Conservation (phyloP, 2,329 filamentous ascomycete genomes). For the Fusarium veterinarium region DNA sequence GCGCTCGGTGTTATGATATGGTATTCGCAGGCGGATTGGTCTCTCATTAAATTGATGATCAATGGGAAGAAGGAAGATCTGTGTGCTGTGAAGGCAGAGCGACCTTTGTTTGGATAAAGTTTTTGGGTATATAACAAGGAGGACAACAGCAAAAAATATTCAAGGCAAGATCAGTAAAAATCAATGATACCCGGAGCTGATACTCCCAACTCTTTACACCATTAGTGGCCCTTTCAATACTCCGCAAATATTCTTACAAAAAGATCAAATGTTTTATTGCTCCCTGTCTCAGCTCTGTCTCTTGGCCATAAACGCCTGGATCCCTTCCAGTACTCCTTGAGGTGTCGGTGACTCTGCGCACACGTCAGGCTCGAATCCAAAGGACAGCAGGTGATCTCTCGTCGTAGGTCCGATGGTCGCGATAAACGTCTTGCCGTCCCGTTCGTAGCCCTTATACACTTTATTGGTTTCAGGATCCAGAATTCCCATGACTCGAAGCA, state of each 20-base stretch:
- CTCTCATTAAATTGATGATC: slow-evolving; percentile 16
- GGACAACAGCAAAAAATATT: slow-evolving; percentile 7
- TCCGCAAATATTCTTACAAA: not conserved
- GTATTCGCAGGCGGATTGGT: not conserved
- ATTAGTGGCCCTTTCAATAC: not conserved
- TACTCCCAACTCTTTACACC: slow-evolving; percentile 38
- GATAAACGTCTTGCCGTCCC: slow-evolving; percentile 67
- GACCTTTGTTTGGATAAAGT: not conserved
- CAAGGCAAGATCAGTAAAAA: slow-evolving; percentile 29
- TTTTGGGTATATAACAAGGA: slow-evolving; percentile 23
- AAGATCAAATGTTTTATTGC: slow-evolving; percentile 1
- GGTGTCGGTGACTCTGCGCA: slow-evolving; percentile 86
- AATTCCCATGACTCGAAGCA: slow-evolving; percentile 65
- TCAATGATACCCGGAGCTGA: slow-evolving; percentile 47
- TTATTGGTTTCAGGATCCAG: slow-evolving; percentile 60
- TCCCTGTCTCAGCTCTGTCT: slow-evolving; percentile 20
- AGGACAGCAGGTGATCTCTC: slow-evolving; percentile 75
- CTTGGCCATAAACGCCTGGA: slow-evolving; percentile 55
- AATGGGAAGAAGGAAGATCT: not conserved
- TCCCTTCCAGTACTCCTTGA: slow-evolving; percentile 78
- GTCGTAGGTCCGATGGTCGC: slow-evolving; percentile 97
- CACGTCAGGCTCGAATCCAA: slow-evolving; percentile 78
- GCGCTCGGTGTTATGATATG: slow-evolving; percentile 34
- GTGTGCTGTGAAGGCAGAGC: slow-evolving; percentile 3
- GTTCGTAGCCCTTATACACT: slow-evolving; percentile 43